phyloP scores from a whole-genome alignment of 2,329 filamentous ascomycete species.

The Trichoderma breve region DNA sequence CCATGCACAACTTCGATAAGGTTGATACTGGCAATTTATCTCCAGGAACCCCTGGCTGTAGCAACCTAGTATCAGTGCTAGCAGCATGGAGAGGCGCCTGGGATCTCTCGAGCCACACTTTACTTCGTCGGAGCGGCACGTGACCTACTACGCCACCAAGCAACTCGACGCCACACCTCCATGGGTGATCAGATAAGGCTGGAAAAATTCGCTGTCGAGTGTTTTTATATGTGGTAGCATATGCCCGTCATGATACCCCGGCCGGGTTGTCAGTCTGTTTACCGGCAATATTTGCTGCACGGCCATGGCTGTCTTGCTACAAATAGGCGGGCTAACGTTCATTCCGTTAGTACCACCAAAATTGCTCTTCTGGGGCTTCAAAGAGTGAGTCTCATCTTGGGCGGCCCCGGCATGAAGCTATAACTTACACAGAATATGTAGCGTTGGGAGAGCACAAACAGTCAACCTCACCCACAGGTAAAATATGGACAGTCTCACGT shows the following conservation, averaged over 20 bases:
- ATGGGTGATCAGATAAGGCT: slow-evolving; percentile 22
- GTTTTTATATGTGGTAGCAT: slow-evolving; percentile 9
- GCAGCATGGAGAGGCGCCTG: background rate
- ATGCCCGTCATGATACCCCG: slow-evolving; percentile 32
- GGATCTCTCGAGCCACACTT: background rate
- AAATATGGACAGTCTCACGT: slow-evolving; percentile 14
- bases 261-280: slow-evolving; percentile 33
- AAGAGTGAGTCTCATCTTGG: slow-evolving; percentile 1
- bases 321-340: background rate
- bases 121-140: background rate
- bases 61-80: background rate
- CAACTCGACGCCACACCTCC: background rate
- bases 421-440: slow-evolving; percentile 14
- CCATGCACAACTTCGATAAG: background rate
- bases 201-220: slow-evolving; percentile 25
- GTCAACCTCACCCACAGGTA: background rate
- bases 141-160: background rate
- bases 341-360: background rate
- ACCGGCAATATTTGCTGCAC: slow-evolving; percentile 33
- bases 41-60: background rate
- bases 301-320: background rate
- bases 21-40: background rate
- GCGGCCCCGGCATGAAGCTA: background rate
- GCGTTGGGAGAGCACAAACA: slow-evolving; percentile 23
- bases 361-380: background rate